Percentiles rank a stretch among this genome's conserved stretches.
These are phyloP conservation scores for Pseudogymnoascus destructans DNA, from an alignment of 2,329 filamentous ascomycete species.

Conservation along the genomic window DNA sequence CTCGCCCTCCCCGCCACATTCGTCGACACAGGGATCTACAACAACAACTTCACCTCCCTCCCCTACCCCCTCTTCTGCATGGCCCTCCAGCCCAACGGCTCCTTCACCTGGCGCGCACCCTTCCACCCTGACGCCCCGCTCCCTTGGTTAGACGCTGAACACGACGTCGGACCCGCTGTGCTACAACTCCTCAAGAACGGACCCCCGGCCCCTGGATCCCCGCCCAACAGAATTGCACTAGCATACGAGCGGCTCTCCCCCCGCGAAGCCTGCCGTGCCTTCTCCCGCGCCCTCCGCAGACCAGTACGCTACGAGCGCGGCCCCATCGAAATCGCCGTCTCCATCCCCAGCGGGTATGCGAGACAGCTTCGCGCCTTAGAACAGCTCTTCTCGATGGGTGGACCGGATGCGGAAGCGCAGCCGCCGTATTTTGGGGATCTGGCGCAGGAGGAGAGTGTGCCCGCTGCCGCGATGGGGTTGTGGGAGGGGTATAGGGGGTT, in stretches of 20 bases:
- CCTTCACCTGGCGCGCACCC: conserved; percentile 84
- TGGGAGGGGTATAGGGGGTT: conserved; percentile 88
- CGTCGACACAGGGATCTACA: conserved; percentile 94
- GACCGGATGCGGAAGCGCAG: conserved; percentile 35
- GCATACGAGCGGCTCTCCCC: conserved; percentile 86
- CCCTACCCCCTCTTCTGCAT: conserved; percentile 92
- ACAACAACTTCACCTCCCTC: conserved; percentile 95
- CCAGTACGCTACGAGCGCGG: conserved; percentile 64
- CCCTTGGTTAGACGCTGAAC: conserved; percentile 92
- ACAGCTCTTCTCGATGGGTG: conserved; percentile 40
- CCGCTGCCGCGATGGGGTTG: conserved; percentile 61
- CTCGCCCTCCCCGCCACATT: conserved; percentile 73
- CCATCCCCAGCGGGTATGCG: conserved; percentile 76
- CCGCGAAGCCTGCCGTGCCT: conserved; percentile 65
- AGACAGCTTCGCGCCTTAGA: conserved; percentile 66
- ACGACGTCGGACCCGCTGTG: conserved; percentile 85
- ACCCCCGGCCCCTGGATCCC: conserved; percentile 51
- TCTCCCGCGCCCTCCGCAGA: conserved; percentile 63
- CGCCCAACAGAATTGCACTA: conserved; percentile 54
- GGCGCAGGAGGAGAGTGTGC: conserved; percentile 49
- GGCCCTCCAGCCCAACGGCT: conserved; percentile 72
- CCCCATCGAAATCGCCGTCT: conserved; percentile 72
- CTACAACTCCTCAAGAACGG: conserved; percentile 94
- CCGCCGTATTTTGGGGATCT: conserved; percentile 50
- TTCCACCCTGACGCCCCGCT: conserved; percentile 82